phyloP scores from a whole-genome alignment of 164 flowering plant genomes.

The Kingdonia uniflora region DNA sequence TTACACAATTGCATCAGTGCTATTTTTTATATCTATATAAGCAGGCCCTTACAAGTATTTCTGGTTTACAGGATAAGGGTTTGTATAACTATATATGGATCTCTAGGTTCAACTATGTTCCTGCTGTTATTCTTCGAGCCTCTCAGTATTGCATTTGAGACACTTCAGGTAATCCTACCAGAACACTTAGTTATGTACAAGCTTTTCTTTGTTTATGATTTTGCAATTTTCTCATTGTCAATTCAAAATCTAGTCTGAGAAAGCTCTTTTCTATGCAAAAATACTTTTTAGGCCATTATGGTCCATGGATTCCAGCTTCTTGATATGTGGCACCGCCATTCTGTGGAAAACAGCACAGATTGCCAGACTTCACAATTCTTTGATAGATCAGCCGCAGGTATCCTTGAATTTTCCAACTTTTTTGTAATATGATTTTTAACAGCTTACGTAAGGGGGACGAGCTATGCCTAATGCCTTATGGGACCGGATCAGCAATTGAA shows the following conservation, averaged over 20 bases:
- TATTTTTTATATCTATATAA: too few species aligned
- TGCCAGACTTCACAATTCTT: slow-evolving; percentile 42
- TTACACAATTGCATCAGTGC: too few species aligned
- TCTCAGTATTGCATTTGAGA: slow-evolving; percentile 81
- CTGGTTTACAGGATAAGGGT: slow-evolving; percentile 52
- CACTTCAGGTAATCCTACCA: slow-evolving; percentile 55
- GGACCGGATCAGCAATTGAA: too few species aligned
- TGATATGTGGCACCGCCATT: slow-evolving; percentile 80
- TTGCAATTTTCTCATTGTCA: background rate
- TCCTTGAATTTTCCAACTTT: slow-evolving; percentile 1
- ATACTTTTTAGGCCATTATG: slow-evolving; percentile 62
- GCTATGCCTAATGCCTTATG: too few species aligned
- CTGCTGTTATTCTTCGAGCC: slow-evolving; percentile 88
- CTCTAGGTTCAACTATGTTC: slow-evolving; percentile 39
- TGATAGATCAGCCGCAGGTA: slow-evolving; percentile 64
- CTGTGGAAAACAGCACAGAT: slow-evolving; percentile 34
- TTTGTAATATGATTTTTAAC: background rate
- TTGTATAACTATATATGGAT: slow-evolving; percentile 40
- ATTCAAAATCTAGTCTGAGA: slow-evolving; percentile 5
- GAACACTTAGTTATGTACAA: too few species aligned
- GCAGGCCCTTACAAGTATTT: background rate
- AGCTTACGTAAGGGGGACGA: too few species aligned
- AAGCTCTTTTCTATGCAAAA: slow-evolving; percentile 6
- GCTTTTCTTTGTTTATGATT: background rate
- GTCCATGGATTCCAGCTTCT: slow-evolving; percentile 96